phyloP scores from a whole-genome alignment of 139 green algal species.

The Chlamydomonas incerta region DNA sequence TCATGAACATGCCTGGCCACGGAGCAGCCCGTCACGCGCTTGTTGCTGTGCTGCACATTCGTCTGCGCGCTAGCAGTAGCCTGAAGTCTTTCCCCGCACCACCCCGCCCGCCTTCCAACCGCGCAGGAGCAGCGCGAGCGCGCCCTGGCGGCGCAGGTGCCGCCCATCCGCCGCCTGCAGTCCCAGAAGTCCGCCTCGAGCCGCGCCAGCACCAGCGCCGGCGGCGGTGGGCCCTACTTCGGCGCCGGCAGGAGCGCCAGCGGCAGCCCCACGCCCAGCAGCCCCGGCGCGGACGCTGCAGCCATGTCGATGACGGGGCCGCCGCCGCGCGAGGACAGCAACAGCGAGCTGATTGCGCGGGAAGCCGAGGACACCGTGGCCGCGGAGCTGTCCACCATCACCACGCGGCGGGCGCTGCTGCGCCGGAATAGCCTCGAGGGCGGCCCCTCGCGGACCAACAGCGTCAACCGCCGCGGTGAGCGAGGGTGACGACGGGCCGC shows the following conservation, averaged over 20 bases:
- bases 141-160: neutral
- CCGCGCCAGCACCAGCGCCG: neutral
- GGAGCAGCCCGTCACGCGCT: too few relatives aligned
- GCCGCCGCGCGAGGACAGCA: constrained; percentile 19
- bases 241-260: neutral
- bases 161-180: neutral
- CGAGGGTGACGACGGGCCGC: neutral
- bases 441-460: constrained; percentile 6
- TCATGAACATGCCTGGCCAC: too few relatives aligned
- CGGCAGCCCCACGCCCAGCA: neutral
- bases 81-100: too few relatives aligned
- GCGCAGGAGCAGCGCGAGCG: constrained; percentile 29
- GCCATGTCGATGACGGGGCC: neutral
- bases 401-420: neutral
- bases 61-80: too few relatives aligned
- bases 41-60: too few relatives aligned
- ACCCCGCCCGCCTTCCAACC: neutral
- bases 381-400: constrained; percentile 16
- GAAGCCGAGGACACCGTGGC: constrained; percentile 33
- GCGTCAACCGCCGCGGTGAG: constrained; percentile 5
- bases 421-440: neutral
- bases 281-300: neutral
- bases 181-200: constrained; percentile 3
- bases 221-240: neutral
- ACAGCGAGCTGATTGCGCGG: constrained; percentile 7